Conservation (phyloP, 2,329 filamentous ascomycete species). For the Penicillium fuscoglaucum region DNA sequence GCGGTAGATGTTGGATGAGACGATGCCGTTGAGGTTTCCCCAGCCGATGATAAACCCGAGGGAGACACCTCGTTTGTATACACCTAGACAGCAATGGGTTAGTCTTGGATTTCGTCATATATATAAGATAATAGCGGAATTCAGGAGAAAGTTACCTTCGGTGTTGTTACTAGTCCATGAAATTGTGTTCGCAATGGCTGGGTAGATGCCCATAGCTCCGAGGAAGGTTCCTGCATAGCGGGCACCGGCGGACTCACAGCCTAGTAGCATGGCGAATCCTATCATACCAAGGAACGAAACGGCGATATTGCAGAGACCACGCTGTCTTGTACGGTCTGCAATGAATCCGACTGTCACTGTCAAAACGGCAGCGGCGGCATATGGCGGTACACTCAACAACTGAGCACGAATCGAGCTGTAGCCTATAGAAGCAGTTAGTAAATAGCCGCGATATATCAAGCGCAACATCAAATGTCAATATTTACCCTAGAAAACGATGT, state of each 20-base stretch:
- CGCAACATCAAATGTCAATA: background rate
- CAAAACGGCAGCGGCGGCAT: conserved; percentile 67
- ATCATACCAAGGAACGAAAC: conserved; percentile 69
- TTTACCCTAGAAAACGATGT: background rate
- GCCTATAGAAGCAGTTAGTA: conserved; percentile 37
- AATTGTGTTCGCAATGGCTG: conserved; percentile 82
- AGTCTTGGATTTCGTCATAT: background rate
- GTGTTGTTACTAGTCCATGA: conserved; percentile 86
- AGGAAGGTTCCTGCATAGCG: conserved; percentile 84
- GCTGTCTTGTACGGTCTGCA: conserved; percentile 70
- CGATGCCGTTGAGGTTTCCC: conserved; percentile 88
- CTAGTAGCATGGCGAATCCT: conserved; percentile 78
- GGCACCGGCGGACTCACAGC: conserved; percentile 61
- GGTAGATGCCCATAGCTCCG: conserved; percentile 84
- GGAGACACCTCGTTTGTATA: conserved; percentile 87
- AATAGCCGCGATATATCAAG: background rate
- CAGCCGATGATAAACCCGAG: conserved; percentile 87
- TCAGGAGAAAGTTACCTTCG: conserved; percentile 50
- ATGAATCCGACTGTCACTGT: conserved; percentile 71
- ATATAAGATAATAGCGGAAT: background rate
- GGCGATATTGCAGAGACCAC: conserved; percentile 77
- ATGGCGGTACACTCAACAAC: conserved; percentile 73
- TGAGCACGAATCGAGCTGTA: conserved; percentile 65
- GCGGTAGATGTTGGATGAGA: conserved; percentile 73
- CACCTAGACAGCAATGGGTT: conserved; percentile 47